phyloP scores from a whole-genome alignment of 2,329 filamentous ascomycete genomes.

The Coniochaeta ligniaria region DNA sequence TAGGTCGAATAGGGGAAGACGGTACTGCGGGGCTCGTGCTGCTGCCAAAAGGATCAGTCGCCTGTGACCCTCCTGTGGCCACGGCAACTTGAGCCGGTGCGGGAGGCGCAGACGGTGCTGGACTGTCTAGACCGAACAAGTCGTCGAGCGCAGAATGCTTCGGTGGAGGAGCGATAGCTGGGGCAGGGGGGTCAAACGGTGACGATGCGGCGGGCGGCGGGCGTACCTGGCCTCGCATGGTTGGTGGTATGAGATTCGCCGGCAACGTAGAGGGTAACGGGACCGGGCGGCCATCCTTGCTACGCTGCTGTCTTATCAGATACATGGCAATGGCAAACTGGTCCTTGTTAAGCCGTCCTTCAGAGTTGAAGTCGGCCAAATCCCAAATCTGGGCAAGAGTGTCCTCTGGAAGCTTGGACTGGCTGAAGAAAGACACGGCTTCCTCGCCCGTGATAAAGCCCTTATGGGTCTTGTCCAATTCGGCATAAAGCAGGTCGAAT shows the following conservation, averaged over 20 bases:
- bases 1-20: constrained; percentile 46
- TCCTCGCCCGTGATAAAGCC: constrained; percentile 91
- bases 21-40: constrained; percentile 38
- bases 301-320: constrained; percentile 83
- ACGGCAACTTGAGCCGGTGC: constrained; percentile 54
- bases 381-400: constrained; percentile 94
- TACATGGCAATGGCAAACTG: constrained; percentile 98
- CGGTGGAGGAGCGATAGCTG: constrained; percentile 19
- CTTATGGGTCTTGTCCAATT: constrained; percentile 70
- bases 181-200: constrained; percentile 42
- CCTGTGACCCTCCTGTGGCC: constrained; percentile 67
- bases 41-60: constrained; percentile 55
- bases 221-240: constrained; percentile 60
- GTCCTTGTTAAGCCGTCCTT: constrained; percentile 76
- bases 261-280: constrained; percentile 72
- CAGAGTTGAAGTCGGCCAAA: constrained; percentile 85
- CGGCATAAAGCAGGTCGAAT: constrained; percentile 81
- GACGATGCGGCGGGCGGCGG: constrained; percentile 41
- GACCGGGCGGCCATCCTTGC: constrained; percentile 52
- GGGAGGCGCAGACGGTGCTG: constrained; percentile 38
- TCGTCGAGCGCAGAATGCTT: constrained; percentile 76
- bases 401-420: constrained; percentile 84
- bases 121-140: constrained; percentile 83
- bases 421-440: constrained; percentile 88
- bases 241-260: constrained; percentile 75